Conservation (phyloP, 345 rosid species). For the Populus pruinosa region DNA sequence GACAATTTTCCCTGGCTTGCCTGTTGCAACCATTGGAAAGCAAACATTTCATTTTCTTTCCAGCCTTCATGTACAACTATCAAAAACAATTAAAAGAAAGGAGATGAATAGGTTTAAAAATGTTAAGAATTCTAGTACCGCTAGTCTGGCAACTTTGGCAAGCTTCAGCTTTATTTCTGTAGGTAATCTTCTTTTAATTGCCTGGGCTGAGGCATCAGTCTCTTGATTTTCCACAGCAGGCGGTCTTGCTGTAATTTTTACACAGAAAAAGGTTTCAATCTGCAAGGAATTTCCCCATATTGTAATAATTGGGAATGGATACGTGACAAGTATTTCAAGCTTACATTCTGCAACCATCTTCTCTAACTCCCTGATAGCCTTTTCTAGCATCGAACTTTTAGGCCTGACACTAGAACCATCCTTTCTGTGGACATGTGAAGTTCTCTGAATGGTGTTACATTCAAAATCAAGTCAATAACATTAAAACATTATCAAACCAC, state of each 20-base stretch:
- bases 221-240: slow-evolving; percentile 74
- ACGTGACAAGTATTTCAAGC: slow-evolving; percentile 19
- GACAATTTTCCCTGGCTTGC: slow-evolving; percentile 78
- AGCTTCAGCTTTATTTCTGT: slow-evolving; percentile 65
- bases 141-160: slow-evolving; percentile 73
- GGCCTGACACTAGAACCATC: slow-evolving; percentile 59
- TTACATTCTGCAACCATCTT: slow-evolving; percentile 89
- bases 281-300: not conserved
- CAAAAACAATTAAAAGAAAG: not conserved
- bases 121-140: slow-evolving; percentile 36
- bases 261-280: slow-evolving; percentile 8
- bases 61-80: slow-evolving; percentile 5
- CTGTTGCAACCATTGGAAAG: slow-evolving; percentile 39
- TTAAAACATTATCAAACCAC: not conserved
- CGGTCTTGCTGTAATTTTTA: slow-evolving; percentile 65
- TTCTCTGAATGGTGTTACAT: slow-evolving; percentile 36
- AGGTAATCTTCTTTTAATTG: slow-evolving; percentile 75
- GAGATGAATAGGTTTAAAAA: not conserved
- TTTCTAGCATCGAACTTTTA: slow-evolving; percentile 71
- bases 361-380: slow-evolving; percentile 84
- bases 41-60: slow-evolving; percentile 2
- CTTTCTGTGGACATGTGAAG: slow-evolving; percentile 44
- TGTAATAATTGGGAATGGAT: slow-evolving; percentile 5
- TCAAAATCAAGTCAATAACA: slow-evolving; percentile 24
- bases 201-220: slow-evolving; percentile 62